Percentiles rank a stretch among this genome's conserved stretches.
Evolutionary conservation across 2,329 filamentous ascomycete species (phyloP).

Genomic region (Aspergillus latus): DNA sequence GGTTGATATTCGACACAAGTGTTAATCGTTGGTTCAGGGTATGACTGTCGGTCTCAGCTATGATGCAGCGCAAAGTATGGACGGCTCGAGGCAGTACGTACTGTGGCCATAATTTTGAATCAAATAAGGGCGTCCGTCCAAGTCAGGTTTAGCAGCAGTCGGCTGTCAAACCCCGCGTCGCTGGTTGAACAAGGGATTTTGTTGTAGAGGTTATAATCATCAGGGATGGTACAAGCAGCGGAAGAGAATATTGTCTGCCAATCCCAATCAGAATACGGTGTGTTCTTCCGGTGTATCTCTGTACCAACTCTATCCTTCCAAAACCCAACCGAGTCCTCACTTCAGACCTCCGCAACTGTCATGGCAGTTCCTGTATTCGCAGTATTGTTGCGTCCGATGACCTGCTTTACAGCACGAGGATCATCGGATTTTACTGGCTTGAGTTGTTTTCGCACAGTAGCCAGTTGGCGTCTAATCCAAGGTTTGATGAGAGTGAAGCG

Average conservation of each 20-base stretch:
- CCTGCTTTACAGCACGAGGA: background rate
- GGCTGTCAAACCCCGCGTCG: background rate
- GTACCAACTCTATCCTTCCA: background rate
- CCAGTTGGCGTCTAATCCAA: constrained; percentile 25
- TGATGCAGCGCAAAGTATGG: background rate
- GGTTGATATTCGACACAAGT: background rate
- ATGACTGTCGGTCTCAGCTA: background rate
- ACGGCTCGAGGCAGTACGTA: background rate
- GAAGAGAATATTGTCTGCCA: background rate
- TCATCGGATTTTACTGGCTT: background rate
- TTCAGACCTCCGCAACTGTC: constrained; percentile 3
- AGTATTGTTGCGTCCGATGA: background rate
- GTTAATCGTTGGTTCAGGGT: background rate
- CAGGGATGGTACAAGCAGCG: background rate
- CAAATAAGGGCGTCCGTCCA: background rate
- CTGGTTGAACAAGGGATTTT: background rate
- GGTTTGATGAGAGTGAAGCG: constrained; percentile 17
- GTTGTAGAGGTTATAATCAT: background rate
- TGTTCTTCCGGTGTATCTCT: background rate
- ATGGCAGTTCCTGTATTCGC: background rate
- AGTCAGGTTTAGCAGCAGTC: background rate
- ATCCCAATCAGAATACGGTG: background rate
- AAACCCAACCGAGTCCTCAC: background rate
- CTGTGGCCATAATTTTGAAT: background rate
- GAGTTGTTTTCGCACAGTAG: background rate